phyloP scores from a whole-genome alignment of 495 filamentous ascomycete species.

The Aeminium ludgeri region DNA sequence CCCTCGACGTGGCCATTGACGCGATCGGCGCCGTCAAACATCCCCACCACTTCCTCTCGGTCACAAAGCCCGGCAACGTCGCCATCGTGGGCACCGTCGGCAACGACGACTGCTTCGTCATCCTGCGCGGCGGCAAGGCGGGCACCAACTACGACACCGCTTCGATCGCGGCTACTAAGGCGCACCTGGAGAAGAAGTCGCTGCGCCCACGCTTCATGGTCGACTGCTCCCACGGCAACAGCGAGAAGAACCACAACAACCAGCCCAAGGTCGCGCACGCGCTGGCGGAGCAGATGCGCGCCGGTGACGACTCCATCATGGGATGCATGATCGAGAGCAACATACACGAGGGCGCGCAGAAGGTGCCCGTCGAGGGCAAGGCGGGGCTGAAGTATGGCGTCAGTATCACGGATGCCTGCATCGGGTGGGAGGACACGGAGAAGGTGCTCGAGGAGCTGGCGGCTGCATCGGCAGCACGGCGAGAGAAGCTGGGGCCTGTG shows the following conservation, averaged over 20 bases:
- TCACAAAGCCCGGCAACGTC: slow-evolving; percentile 92
- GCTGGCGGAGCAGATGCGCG: slow-evolving; percentile 67
- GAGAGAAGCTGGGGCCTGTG: slow-evolving; percentile 28
- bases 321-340: slow-evolving; percentile 99
- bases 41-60: slow-evolving; percentile 94
- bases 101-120: slow-evolving; percentile 97
- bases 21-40: slow-evolving; percentile 88
- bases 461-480: slow-evolving; percentile 54
- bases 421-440: slow-evolving; percentile 87
- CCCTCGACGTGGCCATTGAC: slow-evolving; percentile 78
- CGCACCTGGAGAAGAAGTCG: slow-evolving; percentile 47
- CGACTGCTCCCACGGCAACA: slow-evolving; percentile 96
- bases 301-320: slow-evolving; percentile 77
- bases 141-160: slow-evolving; percentile 86
- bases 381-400: slow-evolving; percentile 81
- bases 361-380: slow-evolving; percentile 81
- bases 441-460: slow-evolving; percentile 62
- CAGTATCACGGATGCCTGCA: slow-evolving; percentile 96
- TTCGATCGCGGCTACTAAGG: slow-evolving; percentile 63
- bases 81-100: slow-evolving; percentile 91
- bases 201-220: slow-evolving; percentile 75
- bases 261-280: slow-evolving; percentile 84
- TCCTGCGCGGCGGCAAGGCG: slow-evolving; percentile 80
- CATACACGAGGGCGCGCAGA: slow-evolving; percentile 87
- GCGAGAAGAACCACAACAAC: slow-evolving; percentile 88